Percentiles rank a stretch among this genome's conserved stretches.
These are phyloP conservation scores for Rhinocladiella mackenziei DNA, from an alignment of 2,329 filamentous ascomycete genomes.

Conservation along the genomic window DNA sequence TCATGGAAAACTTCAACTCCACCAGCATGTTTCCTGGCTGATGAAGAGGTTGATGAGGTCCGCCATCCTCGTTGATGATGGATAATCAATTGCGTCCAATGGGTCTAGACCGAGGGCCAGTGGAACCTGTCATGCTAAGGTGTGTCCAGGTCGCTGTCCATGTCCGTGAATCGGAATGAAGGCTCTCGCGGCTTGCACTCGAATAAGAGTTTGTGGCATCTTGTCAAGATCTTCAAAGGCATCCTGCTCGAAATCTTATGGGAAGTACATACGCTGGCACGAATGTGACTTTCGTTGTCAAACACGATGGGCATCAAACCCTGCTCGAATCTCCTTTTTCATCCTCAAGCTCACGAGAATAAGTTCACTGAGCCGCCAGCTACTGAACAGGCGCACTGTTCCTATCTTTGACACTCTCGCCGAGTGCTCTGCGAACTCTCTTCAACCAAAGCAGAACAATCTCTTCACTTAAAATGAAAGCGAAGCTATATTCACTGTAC, in stretches of 20 bases:
- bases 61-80: conserved; percentile 43
- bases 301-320: conserved; percentile 20
- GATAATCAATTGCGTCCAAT: conserved; percentile 39
- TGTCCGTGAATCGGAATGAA: conserved; percentile 32
- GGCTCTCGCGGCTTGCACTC: conserved; percentile 24
- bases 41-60: conserved; percentile 32
- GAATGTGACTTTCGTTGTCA: conserved; percentile 5
- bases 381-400: conserved; percentile 28
- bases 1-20: conserved; percentile 33
- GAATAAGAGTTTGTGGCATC: conserved; percentile 17
- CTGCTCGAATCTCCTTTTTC: conserved; percentile 18
- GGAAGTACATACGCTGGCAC: conserved; percentile 13
- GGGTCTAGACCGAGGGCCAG: conserved; percentile 32
- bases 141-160: conserved; percentile 50
- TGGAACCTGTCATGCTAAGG: conserved; percentile 41
- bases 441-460: conserved; percentile 41
- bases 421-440: conserved; percentile 40
- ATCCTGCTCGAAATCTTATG: conserved; percentile 9
- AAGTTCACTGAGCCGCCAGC: conserved; percentile 27
- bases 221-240: conserved; percentile 17
- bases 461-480: too few relatives aligned
- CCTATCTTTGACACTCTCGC: conserved; percentile 32
- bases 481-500: too few relatives aligned
- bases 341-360: conserved; percentile 27
- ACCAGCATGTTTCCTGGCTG: conserved; percentile 29